Percentiles rank a stretch among this genome's conserved stretches.
Conservation (phyloP, 2,329 filamentous ascomycete genomes). For the Phialocephala subalpina region DNA sequence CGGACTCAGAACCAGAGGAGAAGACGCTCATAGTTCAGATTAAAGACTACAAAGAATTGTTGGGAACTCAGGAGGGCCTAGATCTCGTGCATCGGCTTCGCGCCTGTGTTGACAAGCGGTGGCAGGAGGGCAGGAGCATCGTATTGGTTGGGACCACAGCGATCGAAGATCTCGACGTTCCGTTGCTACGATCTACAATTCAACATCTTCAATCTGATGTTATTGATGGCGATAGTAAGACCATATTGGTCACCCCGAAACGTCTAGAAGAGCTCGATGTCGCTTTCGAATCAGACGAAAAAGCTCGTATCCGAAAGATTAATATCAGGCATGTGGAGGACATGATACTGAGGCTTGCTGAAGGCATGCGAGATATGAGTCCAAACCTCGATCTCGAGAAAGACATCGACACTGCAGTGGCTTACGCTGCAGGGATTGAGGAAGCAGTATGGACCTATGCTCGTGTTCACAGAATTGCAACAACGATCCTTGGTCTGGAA, state of each 20-base stretch:
- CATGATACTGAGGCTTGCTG: slow-evolving; percentile 57
- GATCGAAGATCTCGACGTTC: slow-evolving; percentile 55
- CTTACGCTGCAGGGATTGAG: slow-evolving; percentile 49
- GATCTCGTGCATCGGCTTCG: slow-evolving; percentile 76
- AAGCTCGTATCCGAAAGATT: slow-evolving; percentile 58
- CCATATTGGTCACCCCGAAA: slow-evolving; percentile 61
- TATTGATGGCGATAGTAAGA: slow-evolving; percentile 57
- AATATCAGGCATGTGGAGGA: slow-evolving; percentile 71
- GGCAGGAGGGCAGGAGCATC: slow-evolving; percentile 75
- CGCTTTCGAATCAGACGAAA: slow-evolving; percentile 56
- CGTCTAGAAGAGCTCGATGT: slow-evolving; percentile 48
- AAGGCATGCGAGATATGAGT: slow-evolving; percentile 31
- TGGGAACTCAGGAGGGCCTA: slow-evolving; percentile 71
- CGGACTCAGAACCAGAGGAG: slow-evolving; percentile 24
- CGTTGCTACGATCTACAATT: slow-evolving; percentile 50
- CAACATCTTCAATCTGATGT: slow-evolving; percentile 51
- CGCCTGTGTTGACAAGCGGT: slow-evolving; percentile 73
- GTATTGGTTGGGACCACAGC: slow-evolving; percentile 83
- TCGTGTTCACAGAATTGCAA: slow-evolving; percentile 66
- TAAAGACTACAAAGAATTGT: slow-evolving; percentile 82
- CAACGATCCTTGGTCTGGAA: slow-evolving; percentile 55
- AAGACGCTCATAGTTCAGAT: slow-evolving; percentile 75
- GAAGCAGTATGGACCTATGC: slow-evolving; percentile 65
- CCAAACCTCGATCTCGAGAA: slow-evolving; percentile 38
- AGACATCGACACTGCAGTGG: slow-evolving; percentile 34